Evolutionary conservation across 768 basidiomycete genomes (phyloP), one percentile per base, ranked within the genome.

Genomic region (Gloeophyllum trabeum): DNA sequence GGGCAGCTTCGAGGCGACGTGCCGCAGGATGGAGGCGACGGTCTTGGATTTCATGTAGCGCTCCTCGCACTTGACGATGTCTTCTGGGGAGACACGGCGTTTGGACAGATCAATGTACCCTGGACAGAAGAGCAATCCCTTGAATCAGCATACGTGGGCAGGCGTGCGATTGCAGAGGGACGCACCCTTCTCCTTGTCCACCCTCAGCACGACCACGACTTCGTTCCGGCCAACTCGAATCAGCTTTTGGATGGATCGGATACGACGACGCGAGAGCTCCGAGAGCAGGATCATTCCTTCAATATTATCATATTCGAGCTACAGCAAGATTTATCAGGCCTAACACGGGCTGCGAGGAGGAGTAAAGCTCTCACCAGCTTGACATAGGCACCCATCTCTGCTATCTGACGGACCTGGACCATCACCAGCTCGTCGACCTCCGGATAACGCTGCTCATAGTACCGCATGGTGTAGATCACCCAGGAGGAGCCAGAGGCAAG

Each of bases 261-360:
- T 99, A 55, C 94, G 94, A 54, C 96, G 73, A 53, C 96, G 68
- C 4, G 93, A 98, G 2, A 99, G 81, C 59, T 98, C 96, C 2
- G 96, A 96, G n/a, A 99, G 80, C 10, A 98, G 66, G 51, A 99
- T 99, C 96, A 99, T 99, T 51, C 96, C 96, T 61, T 99, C 96
- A 41, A 93, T 96, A 59, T 93, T 93, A 61, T 99, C 94, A 57
- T 99, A 98, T 63, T 97, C 94, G 53, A 98, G 82, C 93, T 96
- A 56, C 12, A 28, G 7, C 6, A 39, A 32, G 25, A 26, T 26
- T 34, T 16, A 25, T 38, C n/a, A n/a, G n/a, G n/a, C n/a, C n/a
- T n/a, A n/a, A n/a, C n/a, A n/a, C 10, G 37, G 19, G 18, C 20
- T 38, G 7, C 28, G 18, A 19, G 36, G 21, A 12, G 16, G 26